Base-by-base conservation (phyloP, 805 yeast genomes). In the Barnettozyma salicaria region DNA sequence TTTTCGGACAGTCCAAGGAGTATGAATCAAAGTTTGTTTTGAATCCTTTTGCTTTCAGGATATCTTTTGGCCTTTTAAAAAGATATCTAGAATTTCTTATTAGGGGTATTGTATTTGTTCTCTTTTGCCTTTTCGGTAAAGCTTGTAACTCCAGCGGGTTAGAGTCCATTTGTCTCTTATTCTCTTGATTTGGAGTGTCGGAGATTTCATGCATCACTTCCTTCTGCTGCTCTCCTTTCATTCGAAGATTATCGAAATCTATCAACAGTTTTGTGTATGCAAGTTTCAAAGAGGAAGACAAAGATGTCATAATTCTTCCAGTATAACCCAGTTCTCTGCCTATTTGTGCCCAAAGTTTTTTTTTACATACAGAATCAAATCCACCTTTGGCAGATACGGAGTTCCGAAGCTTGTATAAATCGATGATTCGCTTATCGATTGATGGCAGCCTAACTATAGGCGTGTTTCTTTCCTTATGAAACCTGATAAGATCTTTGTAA, bases 251-350 rank as follows among this genome's bases (percentile, higher is more conserved):
- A 41, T 55, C 60, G 1, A 56, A 55, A 10, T 30, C 22, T 17
- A 45, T 41, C 21, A 75, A 44, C 13, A 70, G 60, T 42, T 70
- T 68, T 41, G 68, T 66, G 49, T 79, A 80, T 1, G 82, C 73
- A 2, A 74, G 58, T 50, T 80, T 75, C 42, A 83, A 60, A 1
- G 87, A 72, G 12, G 87, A 72, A 11, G 86, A 77, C 30, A 82
- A 56, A 10, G 87, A 78, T 22, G 84, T 78, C 73, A 80, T 78
- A 35, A 78, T 76, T 47, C 76, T 71, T 2, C 86, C 87, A 22
- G 76, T 70, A 53, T 78, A 82, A 0, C 95, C 94, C 34, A 86
- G 60, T 48, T 84, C 95, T 37, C 88, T 66, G 11, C 90, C 90
- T 8, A 86, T 72, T 51, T 82, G 87, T 1, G 87, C 87, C 96